phyloP scores from a whole-genome alignment of 1,139 yeast species.

The Pichia kudriavzevii region DNA sequence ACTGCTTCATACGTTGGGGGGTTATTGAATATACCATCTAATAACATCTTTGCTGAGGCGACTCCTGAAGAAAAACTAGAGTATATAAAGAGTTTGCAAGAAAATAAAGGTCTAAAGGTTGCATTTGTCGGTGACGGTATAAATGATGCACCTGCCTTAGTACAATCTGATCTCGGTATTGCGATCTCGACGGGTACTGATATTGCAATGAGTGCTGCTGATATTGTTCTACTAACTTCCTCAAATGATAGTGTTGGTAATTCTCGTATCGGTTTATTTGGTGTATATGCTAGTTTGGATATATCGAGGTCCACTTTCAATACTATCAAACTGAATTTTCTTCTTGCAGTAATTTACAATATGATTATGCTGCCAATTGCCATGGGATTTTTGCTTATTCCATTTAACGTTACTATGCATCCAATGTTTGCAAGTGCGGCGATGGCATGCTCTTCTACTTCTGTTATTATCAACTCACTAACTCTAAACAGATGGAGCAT shows the following conservation, averaged over 20 bases:
- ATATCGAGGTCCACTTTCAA: slow-evolving; percentile 64
- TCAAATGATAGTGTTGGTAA: neutral
- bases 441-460: slow-evolving; percentile 88
- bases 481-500: slow-evolving; percentile 57
- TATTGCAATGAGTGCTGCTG: slow-evolving; percentile 94
- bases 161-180: slow-evolving; percentile 80
- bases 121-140: slow-evolving; percentile 94
- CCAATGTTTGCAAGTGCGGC: slow-evolving; percentile 92
- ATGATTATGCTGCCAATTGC: slow-evolving; percentile 89
- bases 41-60: slow-evolving; percentile 68
- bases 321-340: slow-evolving; percentile 71
- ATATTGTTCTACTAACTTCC: slow-evolving; percentile 58
- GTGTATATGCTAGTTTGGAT: slow-evolving; percentile 66
- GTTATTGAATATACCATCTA: slow-evolving; percentile 56
- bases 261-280: slow-evolving; percentile 34
- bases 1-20: slow-evolving; percentile 62
- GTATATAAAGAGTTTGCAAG: slow-evolving; percentile 53
- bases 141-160: slow-evolving; percentile 87
- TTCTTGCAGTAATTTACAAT: slow-evolving; percentile 85
- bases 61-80: slow-evolving; percentile 73
- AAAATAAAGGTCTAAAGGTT: slow-evolving; percentile 31
- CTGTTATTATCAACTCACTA: slow-evolving; percentile 80
- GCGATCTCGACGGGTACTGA: slow-evolving; percentile 92
- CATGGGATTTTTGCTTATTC: slow-evolving; percentile 77
- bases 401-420: slow-evolving; percentile 68